Percentiles rank a stretch among this genome's conserved stretches.
phyloP scores from a whole-genome alignment of 768 basidiomycete genomes.

The Trametes sanguinea region DNA sequence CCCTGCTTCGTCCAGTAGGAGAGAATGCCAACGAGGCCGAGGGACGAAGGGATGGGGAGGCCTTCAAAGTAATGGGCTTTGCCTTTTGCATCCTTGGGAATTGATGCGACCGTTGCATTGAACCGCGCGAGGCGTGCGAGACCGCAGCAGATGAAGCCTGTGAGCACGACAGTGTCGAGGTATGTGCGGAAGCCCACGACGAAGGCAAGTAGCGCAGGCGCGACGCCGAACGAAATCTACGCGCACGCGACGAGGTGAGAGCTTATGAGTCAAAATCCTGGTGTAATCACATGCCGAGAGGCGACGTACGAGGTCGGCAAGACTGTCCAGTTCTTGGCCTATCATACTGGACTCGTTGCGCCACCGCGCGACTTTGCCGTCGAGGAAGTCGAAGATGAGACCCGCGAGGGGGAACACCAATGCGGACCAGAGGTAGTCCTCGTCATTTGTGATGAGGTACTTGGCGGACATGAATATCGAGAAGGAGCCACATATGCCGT shows the following conservation, averaged over 20 bases:
- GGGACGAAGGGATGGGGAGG: conserved; percentile 91
- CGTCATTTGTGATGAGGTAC: conserved; percentile 81
- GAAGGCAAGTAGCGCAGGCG: conserved; percentile 92
- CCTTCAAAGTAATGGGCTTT: conserved; percentile 97
- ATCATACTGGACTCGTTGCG: conserved; percentile 93
- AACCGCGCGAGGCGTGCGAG: conserved; percentile 96
- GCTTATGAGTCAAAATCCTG: conserved; percentile 6
- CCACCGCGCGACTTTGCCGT: conserved; percentile 98
- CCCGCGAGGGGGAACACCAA: conserved; percentile 87
- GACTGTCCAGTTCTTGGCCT: conserved; percentile 95
- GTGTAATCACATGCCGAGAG: conserved; percentile 11
- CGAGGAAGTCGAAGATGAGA: conserved; percentile 96
- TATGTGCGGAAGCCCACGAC: conserved; percentile 88
- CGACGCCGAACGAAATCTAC: conserved; percentile 97
- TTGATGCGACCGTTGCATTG: conserved; percentile 95
- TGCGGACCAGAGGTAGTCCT: conserved; percentile 83
- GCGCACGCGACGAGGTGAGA: background rate
- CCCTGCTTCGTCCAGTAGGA: conserved; percentile 83
- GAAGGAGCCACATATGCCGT: conserved; percentile 96
- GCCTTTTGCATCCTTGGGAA: conserved; percentile 84
- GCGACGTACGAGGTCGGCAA: conserved; percentile 85
- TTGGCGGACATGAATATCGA: conserved; percentile 92
- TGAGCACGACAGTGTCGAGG: conserved; percentile 84
- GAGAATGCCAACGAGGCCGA: conserved; percentile 76
- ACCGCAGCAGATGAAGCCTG: conserved; percentile 93